Evolutionary conservation across 2,329 filamentous ascomycete species (phyloP), one percentile per base, ranked within the genome.

Genomic region (Colletotrichum sublineola): DNA sequence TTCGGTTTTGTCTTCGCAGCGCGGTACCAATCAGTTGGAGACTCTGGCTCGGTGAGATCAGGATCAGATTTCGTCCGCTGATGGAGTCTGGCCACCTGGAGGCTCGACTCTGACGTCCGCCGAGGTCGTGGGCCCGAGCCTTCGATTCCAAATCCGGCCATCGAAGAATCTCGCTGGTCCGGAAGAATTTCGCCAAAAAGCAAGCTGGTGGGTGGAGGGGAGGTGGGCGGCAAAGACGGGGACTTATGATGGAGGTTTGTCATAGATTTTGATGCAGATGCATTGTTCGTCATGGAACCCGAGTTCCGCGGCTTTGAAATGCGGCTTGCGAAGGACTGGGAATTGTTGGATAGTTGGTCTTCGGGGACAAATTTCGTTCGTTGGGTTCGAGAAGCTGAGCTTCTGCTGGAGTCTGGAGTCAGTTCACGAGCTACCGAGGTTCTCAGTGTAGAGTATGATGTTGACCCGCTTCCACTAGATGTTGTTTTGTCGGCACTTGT

Each of bases 161-260:
- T 83, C 29, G 84, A 81, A 36, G 85, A 78, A 75, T 88, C 85
- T 76, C 85, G 85, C 75, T 89, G 86, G 48, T 89, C 85, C n/a
- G 89, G 87, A 38, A 90, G 83, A 75, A 95, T 88, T 80, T 95
- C 94, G 48, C 93, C 93, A 82, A 96, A 96, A 29, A 95, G 83
- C 46, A 93, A 88, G 73, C 87, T 87, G 66, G 86, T 85, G 76
- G 76, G 74, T 80, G 79, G 75, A 79, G 83, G 77, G 75, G 81
- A 78, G 53, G 78, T 75, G 79, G 74, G 71, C 74, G 69, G 53
- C 72, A 68, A 55, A 8, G 62, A 53, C 20, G 73, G 71, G 11
- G 71, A 65, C 70, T 80, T 79, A 64, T 77, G 77, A 67, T 78
- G 74, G 46, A 81, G 73, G 67, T 78, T 77, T 75, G 80, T 78